Base-by-base conservation (phyloP, 192 early-diverging fungal genomes). In the Coemansia sp. region DNA sequence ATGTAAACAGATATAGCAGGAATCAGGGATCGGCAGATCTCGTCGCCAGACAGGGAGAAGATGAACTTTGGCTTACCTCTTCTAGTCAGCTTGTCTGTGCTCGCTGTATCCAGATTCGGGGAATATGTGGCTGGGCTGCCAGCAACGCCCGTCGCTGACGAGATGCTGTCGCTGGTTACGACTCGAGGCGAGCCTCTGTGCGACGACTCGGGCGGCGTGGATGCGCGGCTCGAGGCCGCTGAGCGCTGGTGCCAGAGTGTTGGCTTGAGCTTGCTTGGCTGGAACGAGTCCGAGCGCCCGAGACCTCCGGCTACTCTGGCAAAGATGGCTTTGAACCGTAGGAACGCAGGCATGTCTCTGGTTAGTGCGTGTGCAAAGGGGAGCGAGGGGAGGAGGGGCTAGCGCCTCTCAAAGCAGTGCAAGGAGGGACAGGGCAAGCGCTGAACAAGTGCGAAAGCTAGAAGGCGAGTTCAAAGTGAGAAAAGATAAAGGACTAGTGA, bases 271-370 rank as follows among this genome's bases (percentile, higher is more conserved):
- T 79, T 79, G 67, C 67, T 65, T 14, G 58, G 71, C 49, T 70
- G 67, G 27, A 49, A 49, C 41, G 71, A 70, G 38, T 73, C 67
- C 35, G 77, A 70, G 22, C 77, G 77, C n/a, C 77, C 67, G 29
- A 79, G 77, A 19, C 67, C 70, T 20, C 71, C 67, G 29, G 77
- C 77, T 79, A 79, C 77, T 73, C 64, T 73, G 63, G 77, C 65
- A 60, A 79, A 59, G 35, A 79, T n/a, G 29, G 60, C 43, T n/a
- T 71, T 71, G 59, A 79, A 60, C 46, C 77, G 77, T 43, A 54
- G 53, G 22, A 73, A 60, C n/a, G 69, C 71, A 15, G 77, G 67
- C 77, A 79, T 79, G 22, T 38, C 25, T 59, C n/a, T 59, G 22
- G 53, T 60, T 41, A 24, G 31, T 45, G 32, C 15, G 31, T 3